Base-by-base conservation (phyloP, 1,284 basidiomycete genomes). In the Leccinum subrobustum region DNA sequence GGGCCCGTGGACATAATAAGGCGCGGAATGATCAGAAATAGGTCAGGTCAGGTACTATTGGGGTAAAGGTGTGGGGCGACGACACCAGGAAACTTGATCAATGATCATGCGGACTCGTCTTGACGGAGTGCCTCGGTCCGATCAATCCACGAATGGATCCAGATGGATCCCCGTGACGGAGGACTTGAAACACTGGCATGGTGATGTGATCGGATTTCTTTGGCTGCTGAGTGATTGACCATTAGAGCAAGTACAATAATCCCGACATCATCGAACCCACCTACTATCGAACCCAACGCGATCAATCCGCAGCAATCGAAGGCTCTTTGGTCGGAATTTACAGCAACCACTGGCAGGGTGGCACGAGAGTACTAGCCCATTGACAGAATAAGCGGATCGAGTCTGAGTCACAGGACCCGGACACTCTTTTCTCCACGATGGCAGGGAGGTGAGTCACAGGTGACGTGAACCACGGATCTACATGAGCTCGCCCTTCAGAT, bases 401-500 rank as follows among this genome's bases (percentile, higher is more conserved):
- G 31, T 12, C 8, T 39, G 31, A 33, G 2, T 33, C 11, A 33
- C 31, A 33, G 0, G 31, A 33, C 11, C 31, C 59, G 44, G 61
- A 51, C 50, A 42, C 27, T 14, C 6, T 37, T 37, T 37, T 37
- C 35, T 14, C 6, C 35, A 37, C 35, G 35, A 37, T 14, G 35
- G 35, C 35, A 37, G 14, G 35, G 33, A 12, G 33, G 33, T 35
- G 5, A 33, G 33, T 11, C 5, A 31, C 33, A 35, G 51, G n/a
- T 47, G 75, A 89, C 23, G 18, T 48, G 47, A 25, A 4, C 47
- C 47, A 20, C 18, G n/a, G 56, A 39, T 60, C 68, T 52, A 8
- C 27, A 29, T 54, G 57, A 60, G 4, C 39, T 39, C 16, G 42
- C 5, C 12, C 20, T 48, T 14, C 25, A 20, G 35, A 18, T n/a